phyloP scores from a whole-genome alignment of 1,284 basidiomycete genomes.

The Polyporus tsugae region DNA sequence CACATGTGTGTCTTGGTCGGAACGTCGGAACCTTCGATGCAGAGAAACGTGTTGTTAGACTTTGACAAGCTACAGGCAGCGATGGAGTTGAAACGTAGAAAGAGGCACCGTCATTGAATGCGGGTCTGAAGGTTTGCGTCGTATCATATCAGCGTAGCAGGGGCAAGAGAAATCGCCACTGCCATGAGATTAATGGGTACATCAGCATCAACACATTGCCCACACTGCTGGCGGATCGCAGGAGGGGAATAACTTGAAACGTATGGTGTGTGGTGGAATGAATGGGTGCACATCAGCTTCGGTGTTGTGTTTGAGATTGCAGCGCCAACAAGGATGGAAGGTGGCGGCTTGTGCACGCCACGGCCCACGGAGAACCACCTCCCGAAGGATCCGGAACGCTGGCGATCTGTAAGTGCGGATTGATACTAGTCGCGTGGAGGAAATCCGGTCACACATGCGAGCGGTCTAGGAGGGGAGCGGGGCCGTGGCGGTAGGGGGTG shows the following conservation, averaged over 20 bases:
- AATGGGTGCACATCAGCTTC: background rate
- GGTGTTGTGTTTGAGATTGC: conserved; percentile 4
- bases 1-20: conserved; percentile 2
- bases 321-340: conserved; percentile 6
- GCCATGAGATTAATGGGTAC: conserved; percentile 10
- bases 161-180: conserved; percentile 4
- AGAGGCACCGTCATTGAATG: background rate
- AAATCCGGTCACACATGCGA: background rate
- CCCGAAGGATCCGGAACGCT: conserved; percentile 21
- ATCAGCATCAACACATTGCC: conserved; percentile 11
- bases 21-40: background rate
- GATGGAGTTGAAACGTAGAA: background rate
- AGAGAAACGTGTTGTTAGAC: conserved; percentile 3
- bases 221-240: conserved; percentile 15
- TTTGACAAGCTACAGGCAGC: conserved; percentile 6
- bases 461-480: background rate
- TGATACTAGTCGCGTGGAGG: background rate
- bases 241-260: background rate
- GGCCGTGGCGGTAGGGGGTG: conserved; percentile 14
- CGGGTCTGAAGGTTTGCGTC: conserved; percentile 6
- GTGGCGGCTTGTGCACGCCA: conserved; percentile 3
- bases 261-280: background rate
- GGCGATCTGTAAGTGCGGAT: background rate
- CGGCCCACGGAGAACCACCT: conserved; percentile 2
- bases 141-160: conserved; percentile 19